Base-by-base conservation (phyloP, 139 green algal genomes). In the Tetradesmus lagerheimii region DNA sequence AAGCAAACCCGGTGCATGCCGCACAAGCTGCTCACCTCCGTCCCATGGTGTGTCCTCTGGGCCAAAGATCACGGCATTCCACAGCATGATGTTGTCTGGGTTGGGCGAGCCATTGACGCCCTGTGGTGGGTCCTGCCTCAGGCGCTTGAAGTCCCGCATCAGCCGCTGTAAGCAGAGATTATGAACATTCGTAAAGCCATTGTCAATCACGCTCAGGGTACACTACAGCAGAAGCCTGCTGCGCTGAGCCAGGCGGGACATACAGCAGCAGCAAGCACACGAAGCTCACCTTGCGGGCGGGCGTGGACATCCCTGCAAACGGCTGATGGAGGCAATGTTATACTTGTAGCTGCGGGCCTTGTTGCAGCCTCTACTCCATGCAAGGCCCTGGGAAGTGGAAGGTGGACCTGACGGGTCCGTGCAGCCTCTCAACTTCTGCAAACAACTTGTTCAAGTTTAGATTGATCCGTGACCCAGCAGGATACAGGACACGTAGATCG, bases 41-140 rank as follows among this genome's bases (percentile, higher is more conserved):
- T 99, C 98, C 98, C 98, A 99, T 0, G 97, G 94, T 14, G 98
- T 99, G 80, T 97, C 97, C 50, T 99, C 98, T 43, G 98, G 98
- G 0, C 98, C 98, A 92, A 99, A 99, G n/a, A 99, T 99, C 12
- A 99, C 95, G n/a, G 98, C 98, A 83, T 99, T 99, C 98, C 98
- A 99, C 0, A 90, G 86, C 98, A 99, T 99, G 86, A 99, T 99
- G 94, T 99, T 99, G 79, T 98, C 96, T 12, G 96, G 94, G 35
- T 97, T 96, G 2, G 98, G 98, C 29, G 95, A 96, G 34, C 94
- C 98, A 91, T 98, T 99, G 0, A 99, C 96, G 8, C 98, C 98
- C 66, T 98, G 94, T 1, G 98, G 98, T 43, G 98, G 97, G 89
- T 99, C 98, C 34, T 96, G 93, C 74, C 97, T 95, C 53, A 99